Base-by-base conservation (phyloP, 2,329 filamentous ascomycete genomes). In the Byssoonygena ceratinophila region DNA sequence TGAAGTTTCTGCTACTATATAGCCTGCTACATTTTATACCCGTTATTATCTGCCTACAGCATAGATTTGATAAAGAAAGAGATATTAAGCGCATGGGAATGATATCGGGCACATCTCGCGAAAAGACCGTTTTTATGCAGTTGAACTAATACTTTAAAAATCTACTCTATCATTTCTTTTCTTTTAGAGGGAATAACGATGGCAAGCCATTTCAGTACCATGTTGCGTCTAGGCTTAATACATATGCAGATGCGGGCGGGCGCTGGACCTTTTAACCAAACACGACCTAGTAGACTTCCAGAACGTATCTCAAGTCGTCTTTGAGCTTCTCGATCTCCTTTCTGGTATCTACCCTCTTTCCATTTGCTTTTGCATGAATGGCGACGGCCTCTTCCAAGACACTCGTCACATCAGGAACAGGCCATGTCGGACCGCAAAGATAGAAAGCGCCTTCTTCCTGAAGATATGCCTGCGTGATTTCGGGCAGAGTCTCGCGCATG, bases 281-380 rank as follows among this genome's bases (percentile, higher is more conserved):
- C 4, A 45, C 8, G 12, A 25, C 46, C 59, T 87, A 97, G 72
- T 97, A 97, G 52, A 97, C 92, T 74, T 98, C 92, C 52, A 98
- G 77, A 49, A 98, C 91, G 73, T 97, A 98, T 66, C 92, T 79
- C 57, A 85, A 81, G 62, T 88, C 84, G 69, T 98, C 92, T 84
- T 98, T 98, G 62, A 98, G 75, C 73, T 85, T 84, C 76, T 98
- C 94, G 74, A 98, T 97, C 77, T 94, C 89, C 77, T 90, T 90
- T 61, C 78, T 77, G 2, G 84, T 74, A 65, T 95, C 89, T 37
- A 94, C 78, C 82, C 91, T 96, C 75, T 84, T 87, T 57, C 70
- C 69, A 12, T 69, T 75, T 46, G 69, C 71, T 76, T 81, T 82
- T 44, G 83, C 87, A 64, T 95, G 85, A 29, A 75, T 74, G 45